These are phyloP conservation scores for Ustilago lituana DNA, from an alignment of 1,284 basidiomycete genomes.

Conservation along the genomic window DNA sequence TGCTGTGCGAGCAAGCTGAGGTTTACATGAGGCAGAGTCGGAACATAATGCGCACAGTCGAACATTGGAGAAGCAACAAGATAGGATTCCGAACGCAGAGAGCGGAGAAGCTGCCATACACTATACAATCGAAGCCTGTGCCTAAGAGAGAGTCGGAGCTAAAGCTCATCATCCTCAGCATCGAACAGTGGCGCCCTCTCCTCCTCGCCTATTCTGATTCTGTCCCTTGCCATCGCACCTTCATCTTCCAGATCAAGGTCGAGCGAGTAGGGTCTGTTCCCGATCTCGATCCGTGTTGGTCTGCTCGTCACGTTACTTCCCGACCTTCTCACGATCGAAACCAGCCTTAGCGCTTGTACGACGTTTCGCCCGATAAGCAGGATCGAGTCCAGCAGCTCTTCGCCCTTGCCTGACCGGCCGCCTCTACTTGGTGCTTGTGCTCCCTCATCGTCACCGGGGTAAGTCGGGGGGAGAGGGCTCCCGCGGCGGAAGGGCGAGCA, in stretches of 20 bases:
- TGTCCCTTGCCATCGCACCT: conserved; percentile 57
- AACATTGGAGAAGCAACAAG: no score
- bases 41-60: no score
- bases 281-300: conserved; percentile 60
- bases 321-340: conserved; percentile 61
- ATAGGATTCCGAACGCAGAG: no score
- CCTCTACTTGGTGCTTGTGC: background rate
- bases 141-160: no score
- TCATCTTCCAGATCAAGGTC: conserved; percentile 66
- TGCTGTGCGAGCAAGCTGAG: no score
- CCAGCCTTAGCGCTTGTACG: conserved; percentile 59
- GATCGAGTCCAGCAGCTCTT: conserved; percentile 64
- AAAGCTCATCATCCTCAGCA: conserved; percentile 47
- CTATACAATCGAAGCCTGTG: no score
- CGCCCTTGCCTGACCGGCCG: conserved; percentile 51
- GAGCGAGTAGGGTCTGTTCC: conserved; percentile 54
- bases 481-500: conserved; percentile 60
- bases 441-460: conserved; percentile 16
- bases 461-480: conserved; percentile 1
- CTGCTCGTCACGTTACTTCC: conserved; percentile 56
- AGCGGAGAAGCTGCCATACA: no score
- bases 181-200: conserved; percentile 40
- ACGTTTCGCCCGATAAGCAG: conserved; percentile 64
- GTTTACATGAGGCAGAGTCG: no score
- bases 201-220: conserved; percentile 63